Evolutionary conservation across 352 stramenopile genomes (phyloP).

Genomic region (Pythium aphanidermatum): DNA sequence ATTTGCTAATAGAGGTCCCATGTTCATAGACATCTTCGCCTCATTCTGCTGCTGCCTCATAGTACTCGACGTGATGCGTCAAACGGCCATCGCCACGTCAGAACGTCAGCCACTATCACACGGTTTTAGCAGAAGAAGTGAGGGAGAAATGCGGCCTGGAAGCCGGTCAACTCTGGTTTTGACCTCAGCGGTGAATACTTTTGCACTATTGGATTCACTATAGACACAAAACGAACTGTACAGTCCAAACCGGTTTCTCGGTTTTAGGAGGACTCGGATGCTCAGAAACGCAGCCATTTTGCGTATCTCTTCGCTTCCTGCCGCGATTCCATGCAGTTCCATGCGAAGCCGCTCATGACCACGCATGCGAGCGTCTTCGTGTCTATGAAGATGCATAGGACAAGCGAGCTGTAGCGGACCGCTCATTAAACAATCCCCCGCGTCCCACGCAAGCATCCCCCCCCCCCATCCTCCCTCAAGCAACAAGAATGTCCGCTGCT

Average conservation of each 20-base stretch:
- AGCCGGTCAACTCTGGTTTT: too few relatives aligned
- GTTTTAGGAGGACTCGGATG: neutral
- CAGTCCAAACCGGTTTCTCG: neutral
- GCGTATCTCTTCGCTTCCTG: conserved; percentile 1
- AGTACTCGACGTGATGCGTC: too few relatives aligned
- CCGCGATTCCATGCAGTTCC: neutral
- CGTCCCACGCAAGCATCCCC: conserved; percentile 1
- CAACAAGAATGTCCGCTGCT: neutral
- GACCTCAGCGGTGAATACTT: too few relatives aligned
- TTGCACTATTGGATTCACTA: too few relatives aligned
- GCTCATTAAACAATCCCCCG: conserved; percentile 2
- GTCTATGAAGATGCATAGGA: conserved; percentile 4
- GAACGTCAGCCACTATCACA: too few relatives aligned
- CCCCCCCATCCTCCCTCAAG: neutral
- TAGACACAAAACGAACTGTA: neutral
- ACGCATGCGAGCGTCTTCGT: neutral
- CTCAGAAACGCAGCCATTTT: conserved; percentile 5
- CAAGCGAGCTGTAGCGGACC: neutral
- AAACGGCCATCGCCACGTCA: too few relatives aligned
- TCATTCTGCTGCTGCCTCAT: too few relatives aligned
- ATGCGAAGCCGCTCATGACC: neutral
- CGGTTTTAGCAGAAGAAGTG: too few relatives aligned
- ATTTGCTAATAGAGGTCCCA: conserved; percentile 13
- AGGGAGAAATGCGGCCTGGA: too few relatives aligned
- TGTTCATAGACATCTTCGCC: neutral